phyloP scores from a whole-genome alignment of 805 yeast species.

The Starmerella apicola region DNA sequence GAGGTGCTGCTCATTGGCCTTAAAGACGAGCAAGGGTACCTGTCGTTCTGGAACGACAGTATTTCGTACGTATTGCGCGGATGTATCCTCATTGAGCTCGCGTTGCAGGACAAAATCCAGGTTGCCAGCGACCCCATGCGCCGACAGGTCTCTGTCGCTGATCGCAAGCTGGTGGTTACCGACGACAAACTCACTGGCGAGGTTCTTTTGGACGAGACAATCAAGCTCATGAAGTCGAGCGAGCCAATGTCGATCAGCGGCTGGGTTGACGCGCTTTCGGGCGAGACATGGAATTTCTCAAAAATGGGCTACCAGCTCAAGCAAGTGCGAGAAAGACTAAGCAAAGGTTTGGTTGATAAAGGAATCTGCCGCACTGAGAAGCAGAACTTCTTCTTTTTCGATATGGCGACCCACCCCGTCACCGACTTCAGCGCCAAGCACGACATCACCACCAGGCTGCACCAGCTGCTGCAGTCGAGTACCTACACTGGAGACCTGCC shows the following conservation, averaged over 20 bases:
- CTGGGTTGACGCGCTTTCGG: slow-evolving; percentile 90
- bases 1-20: slow-evolving; percentile 88
- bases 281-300: slow-evolving; percentile 92
- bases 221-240: slow-evolving; percentile 68
- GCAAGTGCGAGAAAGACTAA: slow-evolving; percentile 91
- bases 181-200: slow-evolving; percentile 88
- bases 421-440: slow-evolving; percentile 80
- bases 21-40: slow-evolving; percentile 89
- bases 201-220: slow-evolving; percentile 83
- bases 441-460: slow-evolving; percentile 58
- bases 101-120: slow-evolving; percentile 77
- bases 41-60: slow-evolving; percentile 96
- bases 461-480: slow-evolving; percentile 44
- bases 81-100: slow-evolving; percentile 81
- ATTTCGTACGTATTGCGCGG: slow-evolving; percentile 94
- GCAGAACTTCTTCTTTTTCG: slow-evolving; percentile 84
- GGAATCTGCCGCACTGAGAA: slow-evolving; percentile 93
- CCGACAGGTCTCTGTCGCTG: slow-evolving; percentile 75
- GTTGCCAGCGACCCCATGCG: slow-evolving; percentile 88
- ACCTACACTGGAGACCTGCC: slow-evolving; percentile 53
- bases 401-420: slow-evolving; percentile 97
- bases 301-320: slow-evolving; percentile 90
- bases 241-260: slow-evolving; percentile 68
- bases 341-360: slow-evolving; percentile 94
- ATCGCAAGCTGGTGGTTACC: slow-evolving; percentile 74